Conservation (phyloP, 179 eudicot species). For the Pouteria campechiana region DNA sequence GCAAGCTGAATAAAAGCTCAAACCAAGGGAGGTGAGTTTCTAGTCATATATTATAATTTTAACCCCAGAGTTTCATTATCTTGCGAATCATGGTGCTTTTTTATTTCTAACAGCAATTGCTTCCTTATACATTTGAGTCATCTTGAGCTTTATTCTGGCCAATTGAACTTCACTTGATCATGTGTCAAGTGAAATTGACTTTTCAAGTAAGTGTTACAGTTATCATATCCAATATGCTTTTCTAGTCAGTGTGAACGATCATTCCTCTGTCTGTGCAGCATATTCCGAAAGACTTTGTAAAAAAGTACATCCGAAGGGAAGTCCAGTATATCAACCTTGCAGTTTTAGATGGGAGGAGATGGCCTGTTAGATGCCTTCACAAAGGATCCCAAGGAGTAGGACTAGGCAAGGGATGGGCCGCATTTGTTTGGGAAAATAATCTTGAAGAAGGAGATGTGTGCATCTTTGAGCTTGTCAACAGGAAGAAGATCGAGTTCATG, state of each 20-base stretch:
- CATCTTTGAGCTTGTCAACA: constrained; percentile 13
- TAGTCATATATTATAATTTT: too few relatives aligned
- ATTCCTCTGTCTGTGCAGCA: constrained; percentile 8
- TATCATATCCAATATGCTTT: not conserved
- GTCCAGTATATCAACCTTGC: constrained; percentile 11
- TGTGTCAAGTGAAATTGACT: not conserved
- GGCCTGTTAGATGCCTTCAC: constrained; percentile 16
- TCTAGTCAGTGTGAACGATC: not conserved
- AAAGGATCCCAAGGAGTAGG: constrained; percentile 7
- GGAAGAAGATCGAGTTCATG: constrained; percentile 6
- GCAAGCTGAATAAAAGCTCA: too few relatives aligned
- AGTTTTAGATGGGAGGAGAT: constrained; percentile 9
- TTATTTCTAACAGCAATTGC: too few relatives aligned
- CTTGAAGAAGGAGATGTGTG: constrained; percentile 20
- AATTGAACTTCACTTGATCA: too few relatives aligned
- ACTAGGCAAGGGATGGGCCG: constrained; percentile 21
- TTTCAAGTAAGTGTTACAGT: not conserved
- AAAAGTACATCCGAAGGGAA: constrained; percentile 8
- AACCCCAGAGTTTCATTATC: too few relatives aligned
- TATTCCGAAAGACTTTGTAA: constrained; percentile 17
- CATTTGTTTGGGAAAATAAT: constrained; percentile 10
- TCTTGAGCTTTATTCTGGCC: too few relatives aligned
- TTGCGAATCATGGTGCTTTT: too few relatives aligned
- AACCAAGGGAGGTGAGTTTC: too few relatives aligned
- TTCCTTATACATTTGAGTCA: too few relatives aligned